phyloP scores from a whole-genome alignment of 176 grass and related monocot species.

The Neostapfia colusana region DNA sequence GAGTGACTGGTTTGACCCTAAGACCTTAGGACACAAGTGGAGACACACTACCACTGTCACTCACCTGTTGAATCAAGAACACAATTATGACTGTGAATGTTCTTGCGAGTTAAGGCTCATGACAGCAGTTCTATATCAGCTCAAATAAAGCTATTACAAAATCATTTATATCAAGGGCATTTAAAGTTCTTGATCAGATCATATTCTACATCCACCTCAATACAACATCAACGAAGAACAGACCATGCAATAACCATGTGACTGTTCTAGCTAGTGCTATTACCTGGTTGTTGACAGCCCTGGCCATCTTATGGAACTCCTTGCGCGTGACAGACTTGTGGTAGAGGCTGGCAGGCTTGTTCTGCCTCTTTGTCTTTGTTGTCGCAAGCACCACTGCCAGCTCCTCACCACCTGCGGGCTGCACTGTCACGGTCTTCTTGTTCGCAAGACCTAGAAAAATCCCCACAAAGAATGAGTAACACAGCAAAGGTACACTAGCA shows the following conservation, averaged over 20 bases:
- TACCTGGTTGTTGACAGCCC: conserved; percentile 88
- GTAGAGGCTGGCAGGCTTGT: conserved; percentile 50
- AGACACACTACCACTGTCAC: too few relatives aligned
- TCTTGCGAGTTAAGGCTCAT: conserved; percentile 29
- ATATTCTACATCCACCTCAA: not conserved
- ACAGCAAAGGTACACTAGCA: not conserved
- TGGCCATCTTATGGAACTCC: conserved; percentile 82
- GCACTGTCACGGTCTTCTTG: conserved; percentile 66
- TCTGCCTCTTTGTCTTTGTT: conserved; percentile 77
- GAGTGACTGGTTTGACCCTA: too few relatives aligned
- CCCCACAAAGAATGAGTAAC: not conserved
- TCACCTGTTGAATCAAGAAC: conserved; percentile 7
- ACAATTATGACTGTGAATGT: not conserved
- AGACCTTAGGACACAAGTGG: too few relatives aligned
- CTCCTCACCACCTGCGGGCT: conserved; percentile 52
- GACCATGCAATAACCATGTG: not conserved
- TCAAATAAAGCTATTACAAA: not conserved
- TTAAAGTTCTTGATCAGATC: not conserved
- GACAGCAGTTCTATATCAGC: not conserved
- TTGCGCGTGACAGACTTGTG: conserved; percentile 73
- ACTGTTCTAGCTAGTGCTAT: not conserved
- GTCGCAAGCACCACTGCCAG: conserved; percentile 49
- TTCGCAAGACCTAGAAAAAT: conserved; percentile 63
- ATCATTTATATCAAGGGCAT: not conserved
- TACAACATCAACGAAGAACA: conserved; percentile 1